These are phyloP conservation scores for Polygonum maritimum DNA, from an alignment of 148 eudicot species.

Conservation along the genomic window DNA sequence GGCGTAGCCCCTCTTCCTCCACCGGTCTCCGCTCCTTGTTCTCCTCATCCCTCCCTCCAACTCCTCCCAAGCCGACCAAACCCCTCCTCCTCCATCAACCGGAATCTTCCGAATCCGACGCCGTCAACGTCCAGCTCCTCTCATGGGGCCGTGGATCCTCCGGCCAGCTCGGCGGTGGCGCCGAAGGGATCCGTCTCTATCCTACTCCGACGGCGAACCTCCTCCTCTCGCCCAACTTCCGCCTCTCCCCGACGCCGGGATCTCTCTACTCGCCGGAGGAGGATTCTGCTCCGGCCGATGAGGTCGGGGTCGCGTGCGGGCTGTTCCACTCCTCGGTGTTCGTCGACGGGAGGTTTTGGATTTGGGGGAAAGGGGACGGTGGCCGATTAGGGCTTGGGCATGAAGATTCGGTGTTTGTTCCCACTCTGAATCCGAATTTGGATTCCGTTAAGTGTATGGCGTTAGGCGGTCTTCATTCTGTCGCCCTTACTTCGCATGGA, in stretches of 20 bases:
- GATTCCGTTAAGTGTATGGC: constrained; percentile 36
- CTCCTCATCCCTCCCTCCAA: constrained; percentile 14
- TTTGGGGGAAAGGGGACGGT: constrained; percentile 98
- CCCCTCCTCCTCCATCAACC: constrained; percentile 30
- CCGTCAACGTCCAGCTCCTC: constrained; percentile 37
- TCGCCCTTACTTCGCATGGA: constrained; percentile 56
- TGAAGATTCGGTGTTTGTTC: constrained; percentile 47
- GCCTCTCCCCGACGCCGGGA: constrained; percentile 41
- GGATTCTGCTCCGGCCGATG: constrained; percentile 1
- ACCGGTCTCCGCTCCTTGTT: constrained; percentile 15
- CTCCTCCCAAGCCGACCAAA: constrained; percentile 14
- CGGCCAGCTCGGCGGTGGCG: constrained; percentile 72
- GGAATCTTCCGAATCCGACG: constrained; percentile 10
- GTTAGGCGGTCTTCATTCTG: constrained; percentile 90
- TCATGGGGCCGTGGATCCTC: constrained; percentile 92
- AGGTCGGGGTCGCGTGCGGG: constrained; percentile 70
- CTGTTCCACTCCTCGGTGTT: constrained; percentile 68
- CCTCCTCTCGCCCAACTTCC: constrained; percentile 37
- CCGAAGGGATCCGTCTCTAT: constrained; percentile 48
- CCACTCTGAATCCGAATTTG: constrained; percentile 42
- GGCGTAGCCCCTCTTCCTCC: constrained; percentile 12
- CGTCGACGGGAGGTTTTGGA: constrained; percentile 61
- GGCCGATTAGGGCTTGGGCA: constrained; percentile 78
- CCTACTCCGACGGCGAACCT: constrained; percentile 51
- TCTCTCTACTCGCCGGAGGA: constrained; percentile 13